These are phyloP conservation scores for Alternaria ventricosa DNA, from an alignment of 2,329 filamentous ascomycete species.

Conservation along the genomic window DNA sequence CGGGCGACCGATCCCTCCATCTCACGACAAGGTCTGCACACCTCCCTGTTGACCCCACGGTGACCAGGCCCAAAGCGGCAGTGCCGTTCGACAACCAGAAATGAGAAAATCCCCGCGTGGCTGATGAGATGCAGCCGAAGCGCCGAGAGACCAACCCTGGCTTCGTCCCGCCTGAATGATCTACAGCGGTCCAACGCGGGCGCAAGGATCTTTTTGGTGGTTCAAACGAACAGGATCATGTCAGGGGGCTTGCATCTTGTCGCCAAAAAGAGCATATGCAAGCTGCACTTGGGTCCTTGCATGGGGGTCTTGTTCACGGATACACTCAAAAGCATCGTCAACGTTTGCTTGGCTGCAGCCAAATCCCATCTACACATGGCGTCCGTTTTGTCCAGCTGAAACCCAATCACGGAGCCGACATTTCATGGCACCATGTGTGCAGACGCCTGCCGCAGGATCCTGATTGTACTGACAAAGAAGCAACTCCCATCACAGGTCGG, in stretches of 20 bases:
- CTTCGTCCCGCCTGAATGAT: conserved; percentile 45
- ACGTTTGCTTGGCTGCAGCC: conserved; percentile 32
- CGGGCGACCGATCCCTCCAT: conserved; percentile 8
- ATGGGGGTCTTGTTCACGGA: conserved; percentile 26
- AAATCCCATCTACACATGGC: conserved; percentile 17
- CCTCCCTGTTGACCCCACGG: conserved; percentile 36
- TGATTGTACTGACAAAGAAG: conserved; percentile 5
- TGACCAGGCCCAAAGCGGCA: conserved; percentile 39
- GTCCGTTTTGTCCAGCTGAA: conserved; percentile 8
- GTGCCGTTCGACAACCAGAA: conserved; percentile 46
- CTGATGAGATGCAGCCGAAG: conserved; percentile 46
- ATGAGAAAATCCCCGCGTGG: conserved; percentile 38
- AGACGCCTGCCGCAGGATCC: background rate
- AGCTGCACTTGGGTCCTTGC: conserved; percentile 29
- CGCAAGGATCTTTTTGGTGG: conserved; percentile 34
- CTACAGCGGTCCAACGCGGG: conserved; percentile 43
- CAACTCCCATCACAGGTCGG: conserved; percentile 4
- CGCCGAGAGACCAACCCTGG: conserved; percentile 40
- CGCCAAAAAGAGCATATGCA: conserved; percentile 31
- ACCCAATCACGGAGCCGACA: background rate
- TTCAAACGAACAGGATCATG: conserved; percentile 40
- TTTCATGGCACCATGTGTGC: conserved; percentile 2
- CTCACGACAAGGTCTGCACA: conserved; percentile 19
- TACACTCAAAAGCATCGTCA: conserved; percentile 20
- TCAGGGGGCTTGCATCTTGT: conserved; percentile 41